phyloP scores from a whole-genome alignment of 2,329 filamentous ascomycete genomes.

The Alternaria infectoria region DNA sequence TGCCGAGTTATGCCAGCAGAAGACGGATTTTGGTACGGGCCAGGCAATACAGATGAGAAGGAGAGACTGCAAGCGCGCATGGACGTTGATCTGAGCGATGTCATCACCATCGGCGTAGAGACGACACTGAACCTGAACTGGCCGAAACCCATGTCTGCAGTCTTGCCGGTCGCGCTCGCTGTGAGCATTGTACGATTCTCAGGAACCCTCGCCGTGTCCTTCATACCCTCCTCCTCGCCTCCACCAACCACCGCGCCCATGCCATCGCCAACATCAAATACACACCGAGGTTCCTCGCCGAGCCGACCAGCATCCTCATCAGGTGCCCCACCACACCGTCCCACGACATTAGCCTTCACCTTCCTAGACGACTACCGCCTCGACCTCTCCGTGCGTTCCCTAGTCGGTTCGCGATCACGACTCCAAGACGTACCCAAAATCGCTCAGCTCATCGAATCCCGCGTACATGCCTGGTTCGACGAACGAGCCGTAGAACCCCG shows the following conservation, averaged over 20 bases:
- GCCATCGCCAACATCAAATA: conserved; percentile 50
- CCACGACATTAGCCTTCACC: conserved; percentile 91
- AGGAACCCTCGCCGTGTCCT: conserved; percentile 90
- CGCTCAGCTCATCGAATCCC: conserved; percentile 79
- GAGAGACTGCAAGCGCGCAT: conserved; percentile 88
- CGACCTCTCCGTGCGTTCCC: conserved; percentile 79
- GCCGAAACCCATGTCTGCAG: conserved; percentile 84
- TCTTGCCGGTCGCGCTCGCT: conserved; percentile 87
- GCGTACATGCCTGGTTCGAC: conserved; percentile 86
- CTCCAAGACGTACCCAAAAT: conserved; percentile 89
- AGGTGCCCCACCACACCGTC: conserved; percentile 48
- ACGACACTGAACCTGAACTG: conserved; percentile 95
- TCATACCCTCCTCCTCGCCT: conserved; percentile 70
- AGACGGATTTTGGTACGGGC: conserved; percentile 63
- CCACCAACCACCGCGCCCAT: conserved; percentile 33
- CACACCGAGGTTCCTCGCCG: conserved; percentile 53
- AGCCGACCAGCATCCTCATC: conserved; percentile 37
- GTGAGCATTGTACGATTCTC: conserved; percentile 94
- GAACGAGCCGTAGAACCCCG: conserved; percentile 84
- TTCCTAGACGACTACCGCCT: conserved; percentile 89
- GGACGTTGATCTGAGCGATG: conserved; percentile 96
- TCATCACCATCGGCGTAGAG: conserved; percentile 92
- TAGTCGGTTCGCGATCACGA: conserved; percentile 79
- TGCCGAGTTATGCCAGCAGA: conserved; percentile 93
- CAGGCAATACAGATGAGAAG: conserved; percentile 62